Conservation (phyloP, 352 stramenopile genomes). For the Globisporangium cederbergense region DNA sequence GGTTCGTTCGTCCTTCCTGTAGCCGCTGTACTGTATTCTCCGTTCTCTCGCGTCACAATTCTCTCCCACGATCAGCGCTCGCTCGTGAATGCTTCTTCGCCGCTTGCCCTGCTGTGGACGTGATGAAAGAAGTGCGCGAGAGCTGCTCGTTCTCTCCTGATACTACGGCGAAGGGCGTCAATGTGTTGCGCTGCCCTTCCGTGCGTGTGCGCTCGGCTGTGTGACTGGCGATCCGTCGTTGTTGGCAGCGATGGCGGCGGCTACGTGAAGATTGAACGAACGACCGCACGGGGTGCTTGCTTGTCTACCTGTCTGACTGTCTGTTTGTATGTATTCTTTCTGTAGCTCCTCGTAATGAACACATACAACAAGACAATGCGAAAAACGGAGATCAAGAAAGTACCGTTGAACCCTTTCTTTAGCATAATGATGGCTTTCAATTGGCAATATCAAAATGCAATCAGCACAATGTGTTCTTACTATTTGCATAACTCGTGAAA, state of each 20-base stretch:
- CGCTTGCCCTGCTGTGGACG: too few species aligned
- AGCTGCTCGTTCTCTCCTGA: not conserved
- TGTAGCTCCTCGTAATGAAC: slow-evolving; percentile 1
- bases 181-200: not conserved
- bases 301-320: slow-evolving; percentile 4
- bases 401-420: not conserved
- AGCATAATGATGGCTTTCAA: not conserved
- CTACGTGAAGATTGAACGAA: not conserved
- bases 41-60: not conserved
- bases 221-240: not conserved
- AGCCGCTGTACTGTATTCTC: not conserved
- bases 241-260: not conserved
- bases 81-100: too few species aligned
- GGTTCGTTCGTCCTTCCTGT: not conserved
- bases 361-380: not conserved
- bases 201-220: not conserved
- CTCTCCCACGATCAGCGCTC: not conserved
- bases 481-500: not conserved
- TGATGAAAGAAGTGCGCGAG: too few species aligned
- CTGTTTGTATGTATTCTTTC: slow-evolving; percentile 6
- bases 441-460: not conserved
- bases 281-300: not conserved
- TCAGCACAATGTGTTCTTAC: not conserved
- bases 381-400: not conserved
- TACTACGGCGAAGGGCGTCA: not conserved